phyloP scores from a whole-genome alignment of 140 eudicot species.

The Anethum foeniculum region DNA sequence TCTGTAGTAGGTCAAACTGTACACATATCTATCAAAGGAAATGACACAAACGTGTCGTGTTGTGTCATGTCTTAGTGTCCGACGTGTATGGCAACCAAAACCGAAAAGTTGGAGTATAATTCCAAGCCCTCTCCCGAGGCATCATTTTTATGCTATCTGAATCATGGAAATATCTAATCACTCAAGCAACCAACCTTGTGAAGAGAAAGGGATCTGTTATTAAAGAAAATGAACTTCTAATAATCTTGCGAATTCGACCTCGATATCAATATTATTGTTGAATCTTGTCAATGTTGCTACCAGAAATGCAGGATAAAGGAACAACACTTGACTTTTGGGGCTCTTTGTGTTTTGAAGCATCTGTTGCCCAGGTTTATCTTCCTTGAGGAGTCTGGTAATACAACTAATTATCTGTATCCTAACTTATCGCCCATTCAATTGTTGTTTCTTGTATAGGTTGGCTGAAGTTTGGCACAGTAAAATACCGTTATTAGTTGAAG shows the following conservation, averaged over 20 bases:
- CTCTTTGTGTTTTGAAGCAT: slow-evolving; percentile 85
- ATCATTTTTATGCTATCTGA: not conserved
- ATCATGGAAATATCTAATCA: not conserved
- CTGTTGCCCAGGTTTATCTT: slow-evolving; percentile 74
- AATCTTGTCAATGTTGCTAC: slow-evolving; percentile 14
- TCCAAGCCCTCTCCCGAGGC: not conserved
- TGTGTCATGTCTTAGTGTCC: not conserved
- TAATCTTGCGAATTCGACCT: not conserved
- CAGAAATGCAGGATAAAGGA: slow-evolving; percentile 97
- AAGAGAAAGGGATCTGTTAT: not conserved
- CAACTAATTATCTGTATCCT: not conserved
- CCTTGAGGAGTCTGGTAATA: not conserved
- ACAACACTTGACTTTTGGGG: slow-evolving; percentile 83
- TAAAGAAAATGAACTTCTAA: not conserved
- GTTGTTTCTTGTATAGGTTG: slow-evolving; percentile 44
- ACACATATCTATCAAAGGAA: not conserved
- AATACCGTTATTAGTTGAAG: slow-evolving; percentile 67
- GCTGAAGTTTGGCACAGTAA: slow-evolving; percentile 86
- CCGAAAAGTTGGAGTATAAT: not conserved
- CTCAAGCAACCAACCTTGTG: not conserved
- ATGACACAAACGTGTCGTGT: too few relatives aligned
- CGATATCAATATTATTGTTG: not conserved
- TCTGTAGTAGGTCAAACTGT: not conserved
- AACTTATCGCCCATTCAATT: slow-evolving; percentile 10
- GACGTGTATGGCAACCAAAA: not conserved